phyloP scores from a whole-genome alignment of 1,139 yeast genomes.

The Candida pseudocylindracea region DNA sequence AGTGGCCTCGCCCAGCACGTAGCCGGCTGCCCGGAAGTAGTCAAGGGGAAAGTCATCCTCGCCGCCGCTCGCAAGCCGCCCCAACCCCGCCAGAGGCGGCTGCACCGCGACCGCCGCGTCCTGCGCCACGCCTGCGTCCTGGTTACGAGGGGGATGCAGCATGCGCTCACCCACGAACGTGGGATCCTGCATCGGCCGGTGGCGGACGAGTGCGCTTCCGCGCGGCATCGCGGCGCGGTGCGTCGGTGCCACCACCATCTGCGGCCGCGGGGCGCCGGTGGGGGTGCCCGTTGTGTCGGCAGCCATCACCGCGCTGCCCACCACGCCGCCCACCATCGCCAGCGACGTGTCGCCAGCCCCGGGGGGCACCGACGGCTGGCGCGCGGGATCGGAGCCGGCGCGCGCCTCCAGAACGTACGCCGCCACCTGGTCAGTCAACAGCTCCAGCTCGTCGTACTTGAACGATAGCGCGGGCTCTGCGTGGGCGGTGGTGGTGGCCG shows the following conservation, averaged over 20 bases:
- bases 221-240: not conserved
- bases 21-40: too few species aligned
- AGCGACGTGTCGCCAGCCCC: too few species aligned
- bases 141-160: not conserved
- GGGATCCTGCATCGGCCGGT: too few species aligned
- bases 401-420: not conserved
- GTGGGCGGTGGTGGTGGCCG: conserved; percentile 35
- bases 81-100: not conserved
- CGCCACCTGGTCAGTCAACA: conserved; percentile 20
- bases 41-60: not conserved
- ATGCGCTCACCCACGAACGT: too few species aligned
- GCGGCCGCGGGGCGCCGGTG: not conserved
- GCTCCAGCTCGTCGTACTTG: conserved; percentile 22
- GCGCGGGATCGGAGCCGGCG: not conserved
- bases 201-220: not conserved
- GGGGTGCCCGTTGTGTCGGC: not conserved
- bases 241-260: not conserved
- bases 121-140: not conserved
- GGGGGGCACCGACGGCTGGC: too few species aligned
- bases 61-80: not conserved
- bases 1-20: too few species aligned
- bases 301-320: too few species aligned
- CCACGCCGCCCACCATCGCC: too few species aligned
- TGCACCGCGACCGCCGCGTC: not conserved
- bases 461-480: conserved; percentile 46